Conservation (phyloP, 2,329 filamentous ascomycete genomes). For the Emergomyces orientalis region DNA sequence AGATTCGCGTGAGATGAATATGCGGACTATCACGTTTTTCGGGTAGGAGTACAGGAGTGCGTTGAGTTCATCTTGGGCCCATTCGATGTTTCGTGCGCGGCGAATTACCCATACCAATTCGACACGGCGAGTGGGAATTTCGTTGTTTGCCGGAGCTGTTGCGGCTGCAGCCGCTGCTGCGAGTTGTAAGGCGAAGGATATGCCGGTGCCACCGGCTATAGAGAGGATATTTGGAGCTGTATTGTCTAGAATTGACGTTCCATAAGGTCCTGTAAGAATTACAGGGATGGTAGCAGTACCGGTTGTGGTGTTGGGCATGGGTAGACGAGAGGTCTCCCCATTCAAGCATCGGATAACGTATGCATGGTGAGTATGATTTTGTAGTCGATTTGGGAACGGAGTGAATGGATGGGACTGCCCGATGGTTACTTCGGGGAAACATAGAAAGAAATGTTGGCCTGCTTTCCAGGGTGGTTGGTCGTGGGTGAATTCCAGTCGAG, state of each 20-base stretch:
- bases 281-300: conserved; percentile 41
- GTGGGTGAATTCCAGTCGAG: conserved; percentile 58
- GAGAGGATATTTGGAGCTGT: conserved; percentile 43
- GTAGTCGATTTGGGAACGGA: conserved; percentile 38
- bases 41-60: conserved; percentile 30
- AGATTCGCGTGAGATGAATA: conserved; percentile 48
- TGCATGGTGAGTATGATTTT: conserved; percentile 23
- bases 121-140: conserved; percentile 23
- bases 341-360: conserved; percentile 30
- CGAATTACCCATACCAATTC: conserved; percentile 59
- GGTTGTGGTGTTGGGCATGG: conserved; percentile 36
- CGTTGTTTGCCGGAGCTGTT: neutral
- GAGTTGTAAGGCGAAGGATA: conserved; percentile 48
- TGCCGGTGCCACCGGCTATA: conserved; percentile 50
- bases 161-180: conserved; percentile 33
- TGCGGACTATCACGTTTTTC: conserved; percentile 42
- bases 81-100: conserved; percentile 45
- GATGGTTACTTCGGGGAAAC: conserved; percentile 55
- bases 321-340: conserved; percentile 52
- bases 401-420: conserved; percentile 69
- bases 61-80: conserved; percentile 50
- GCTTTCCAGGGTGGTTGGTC: conserved; percentile 53
- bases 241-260: conserved; percentile 41
- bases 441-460: conserved; percentile 64
- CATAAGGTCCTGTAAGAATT: conserved; percentile 56